Conservation (phyloP, 2,329 filamentous ascomycete genomes). For the Cryoendolithus antarcticus region DNA sequence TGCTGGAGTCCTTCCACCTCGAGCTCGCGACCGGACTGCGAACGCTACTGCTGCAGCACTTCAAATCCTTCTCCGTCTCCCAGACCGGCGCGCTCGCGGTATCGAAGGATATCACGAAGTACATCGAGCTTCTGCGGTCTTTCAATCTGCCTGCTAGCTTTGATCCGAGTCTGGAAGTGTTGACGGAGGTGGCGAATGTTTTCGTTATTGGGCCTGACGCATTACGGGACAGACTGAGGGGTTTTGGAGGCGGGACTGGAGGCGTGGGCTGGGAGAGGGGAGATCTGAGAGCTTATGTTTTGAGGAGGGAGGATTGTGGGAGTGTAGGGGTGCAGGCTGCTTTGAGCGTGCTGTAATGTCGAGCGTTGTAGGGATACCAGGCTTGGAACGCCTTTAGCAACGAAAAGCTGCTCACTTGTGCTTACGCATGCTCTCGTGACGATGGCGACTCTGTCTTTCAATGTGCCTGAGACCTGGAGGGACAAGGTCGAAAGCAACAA, state of each 20-base stretch:
- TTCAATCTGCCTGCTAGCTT: conserved; percentile 58
- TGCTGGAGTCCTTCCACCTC: conserved; percentile 67
- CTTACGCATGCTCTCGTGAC: too few species aligned
- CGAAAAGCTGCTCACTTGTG: too few species aligned
- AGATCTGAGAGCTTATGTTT: conserved; percentile 70
- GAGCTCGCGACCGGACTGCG: conserved; percentile 75
- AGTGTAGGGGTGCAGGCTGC: conserved; percentile 75
- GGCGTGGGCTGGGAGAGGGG: conserved; percentile 30
- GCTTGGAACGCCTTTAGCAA: too few species aligned
- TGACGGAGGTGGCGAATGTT: conserved; percentile 86
- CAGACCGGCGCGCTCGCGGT: conserved; percentile 90
- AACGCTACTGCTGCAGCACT: conserved; percentile 73
- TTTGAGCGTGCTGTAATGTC: conserved; percentile 48
- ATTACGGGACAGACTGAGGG: conserved; percentile 38
- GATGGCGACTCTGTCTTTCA: too few species aligned
- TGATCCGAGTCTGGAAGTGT: conserved; percentile 54
- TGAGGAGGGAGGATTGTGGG: conserved; percentile 70
- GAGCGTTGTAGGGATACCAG: too few species aligned
- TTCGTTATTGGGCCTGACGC: conserved; percentile 72
- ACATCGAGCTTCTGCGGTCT: conserved; percentile 70
- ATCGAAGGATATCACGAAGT: conserved; percentile 89
- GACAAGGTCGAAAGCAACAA: too few species aligned
- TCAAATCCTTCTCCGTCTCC: conserved; percentile 88
- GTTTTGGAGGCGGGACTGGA: conserved; percentile 25
- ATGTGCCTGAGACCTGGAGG: too few species aligned